Conservation (phyloP, 192 early-diverging fungal species). For the Entomortierella beljakovae region DNA sequence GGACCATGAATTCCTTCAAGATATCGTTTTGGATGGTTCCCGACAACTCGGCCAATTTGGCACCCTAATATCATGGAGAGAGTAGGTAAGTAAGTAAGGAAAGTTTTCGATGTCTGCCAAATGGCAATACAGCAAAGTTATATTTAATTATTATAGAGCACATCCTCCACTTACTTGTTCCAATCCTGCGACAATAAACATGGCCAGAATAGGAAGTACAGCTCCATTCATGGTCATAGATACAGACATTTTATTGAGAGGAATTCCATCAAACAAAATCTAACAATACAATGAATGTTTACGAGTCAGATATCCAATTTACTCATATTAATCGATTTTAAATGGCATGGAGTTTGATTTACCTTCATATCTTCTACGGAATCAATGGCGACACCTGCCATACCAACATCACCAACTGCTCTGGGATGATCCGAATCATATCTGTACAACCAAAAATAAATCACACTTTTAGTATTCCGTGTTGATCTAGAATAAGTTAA, state of each 20-base stretch:
- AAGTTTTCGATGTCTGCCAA: too few relatives aligned
- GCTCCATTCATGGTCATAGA: constrained; percentile 98
- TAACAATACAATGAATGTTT: constrained; percentile 6
- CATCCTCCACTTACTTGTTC: constrained; percentile 66
- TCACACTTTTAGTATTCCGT: too few relatives aligned
- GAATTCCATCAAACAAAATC: constrained; percentile 90
- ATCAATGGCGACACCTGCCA: constrained; percentile 95
- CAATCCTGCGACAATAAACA: constrained; percentile 90
- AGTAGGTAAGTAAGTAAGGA: too few relatives aligned
- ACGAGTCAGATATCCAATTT: too few relatives aligned
- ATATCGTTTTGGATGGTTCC: constrained; percentile 96
- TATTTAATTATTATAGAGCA: neutral
- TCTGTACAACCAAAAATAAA: constrained; percentile 29
- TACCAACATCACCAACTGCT: constrained; percentile 90
- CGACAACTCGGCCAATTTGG: constrained; percentile 79
- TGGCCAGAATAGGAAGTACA: constrained; percentile 88
- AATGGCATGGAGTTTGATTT: neutral
- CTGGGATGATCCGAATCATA: constrained; percentile 94
- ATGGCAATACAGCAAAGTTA: too few relatives aligned
- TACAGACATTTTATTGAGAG: constrained; percentile 90
- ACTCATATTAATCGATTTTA: too few relatives aligned
- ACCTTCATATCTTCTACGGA: constrained; percentile 92
- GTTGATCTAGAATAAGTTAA: too few relatives aligned
- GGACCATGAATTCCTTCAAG: constrained; percentile 94
- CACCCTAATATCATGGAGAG: constrained; percentile 61